Base-by-base conservation (phyloP, 2,329 filamentous ascomycete species). In the Aureobasidium sp. region DNA sequence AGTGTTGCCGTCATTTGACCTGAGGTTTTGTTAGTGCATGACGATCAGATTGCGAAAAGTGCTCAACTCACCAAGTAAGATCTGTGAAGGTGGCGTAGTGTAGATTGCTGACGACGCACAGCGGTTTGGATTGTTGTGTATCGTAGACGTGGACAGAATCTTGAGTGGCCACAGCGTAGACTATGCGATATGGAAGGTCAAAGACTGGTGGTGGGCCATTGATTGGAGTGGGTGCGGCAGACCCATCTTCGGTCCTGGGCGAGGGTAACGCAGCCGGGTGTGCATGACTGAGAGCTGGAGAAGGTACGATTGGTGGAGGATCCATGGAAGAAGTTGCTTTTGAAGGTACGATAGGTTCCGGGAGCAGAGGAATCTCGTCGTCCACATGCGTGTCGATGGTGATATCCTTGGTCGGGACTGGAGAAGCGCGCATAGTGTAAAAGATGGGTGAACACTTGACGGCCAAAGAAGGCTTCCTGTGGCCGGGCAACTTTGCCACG, bases 81-180 rank as follows among this genome's bases (percentile, higher is more conserved):
- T 99, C 96, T 0, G 96, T 99, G 75, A 99, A 99, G 0, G 96
- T 98, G 6, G 96, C 95, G 78, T 95, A 97, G 78, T 99, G 96
- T 70, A 99, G 81, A 75, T 99, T 99, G 86, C 94, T 98, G 56
- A 99, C 95, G 45, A 98, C 87, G 76, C 94, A 97, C 42, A 99
- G 84, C 3, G 96, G 96, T 10, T 94, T 97, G 74, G 95, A 92
- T 76, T 99, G 96, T 75, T 99, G 96, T 0, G 96, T 99, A 79
- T 99, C 96, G 75, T 99, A 99, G 27, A 99, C 86, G 50, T 98
- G 84, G 5, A 99, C 93, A 0, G 96, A 93, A 79, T 99, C 96
- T 76, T 98, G 95, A 0, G 96, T 99, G 10, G 96, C 97, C 43
- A 99, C 95, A 4, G 95, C 96, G 79, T 98, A 99, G 0, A 99